Base-by-base conservation (phyloP, 768 basidiomycete species). In the Mycena indigotica region DNA sequence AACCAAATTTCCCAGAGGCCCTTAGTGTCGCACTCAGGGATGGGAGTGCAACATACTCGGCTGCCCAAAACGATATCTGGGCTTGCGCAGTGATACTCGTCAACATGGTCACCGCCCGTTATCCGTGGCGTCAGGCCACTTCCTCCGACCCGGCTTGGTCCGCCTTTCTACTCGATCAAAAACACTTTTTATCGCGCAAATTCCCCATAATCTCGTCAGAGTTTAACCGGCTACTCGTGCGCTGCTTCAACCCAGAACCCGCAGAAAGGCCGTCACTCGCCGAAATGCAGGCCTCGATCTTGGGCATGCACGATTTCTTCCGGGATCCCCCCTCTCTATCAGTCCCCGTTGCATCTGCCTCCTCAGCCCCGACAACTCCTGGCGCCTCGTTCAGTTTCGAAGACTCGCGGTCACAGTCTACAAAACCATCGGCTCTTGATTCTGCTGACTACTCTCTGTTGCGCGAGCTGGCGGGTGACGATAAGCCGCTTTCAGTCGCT, bases 31-130 rank as follows among this genome's bases (percentile, higher is more conserved):
- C 25, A 16, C 40, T n/a, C n/a, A n/a, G n/a, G n/a, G n/a, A 26
- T 8, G 24, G 16, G 1, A 38, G 25, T 2, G 25, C 8, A 46
- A 17, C 49, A 55, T 44, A 44, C 23, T 6, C 41, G 13, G 8
- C 13, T 21, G 58, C 65, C 5, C 65, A 72, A 40, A 80, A 73
- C 78, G 79, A 81, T 49, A 66, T 78, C 26, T 80, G 80, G 80
- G 68, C 79, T 0, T 56, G 77, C 26, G 79, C 78, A 23, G 73
- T 88, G 60, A 80, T 87, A 55, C 75, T 88, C 52, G 66, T 85
- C 63, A 86, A 84, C 67, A 74, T 87, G 54, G 77, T 82, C 41
- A 80, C 78, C 49, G 80, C 41, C 13, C 5, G 13, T 19, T 79
- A 76, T 53, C 81, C 82, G 13, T 86, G 84, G 85, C 69, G 70